phyloP scores from a whole-genome alignment of 1,284 basidiomycete genomes.

The Termitomyces sp. region DNA sequence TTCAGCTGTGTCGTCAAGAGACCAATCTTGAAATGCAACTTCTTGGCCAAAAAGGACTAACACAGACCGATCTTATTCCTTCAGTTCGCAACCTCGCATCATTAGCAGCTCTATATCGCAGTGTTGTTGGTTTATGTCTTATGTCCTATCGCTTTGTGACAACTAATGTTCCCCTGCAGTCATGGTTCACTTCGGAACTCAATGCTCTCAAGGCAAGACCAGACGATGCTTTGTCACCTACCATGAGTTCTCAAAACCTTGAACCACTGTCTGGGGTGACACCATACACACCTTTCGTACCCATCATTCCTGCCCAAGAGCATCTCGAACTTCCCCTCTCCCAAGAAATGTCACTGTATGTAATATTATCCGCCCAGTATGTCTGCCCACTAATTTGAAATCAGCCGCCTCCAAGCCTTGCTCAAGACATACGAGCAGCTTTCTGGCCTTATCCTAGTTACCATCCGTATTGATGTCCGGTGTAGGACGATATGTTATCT shows the following conservation, averaged over 20 bases:
- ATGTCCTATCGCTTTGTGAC: background rate
- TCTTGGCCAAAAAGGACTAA: constrained; percentile 48
- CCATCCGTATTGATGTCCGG: constrained; percentile 85
- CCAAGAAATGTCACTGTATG: constrained; percentile 82
- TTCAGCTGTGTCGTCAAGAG: constrained; percentile 69
- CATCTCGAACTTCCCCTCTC: constrained; percentile 74
- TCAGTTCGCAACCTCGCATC: constrained; percentile 74
- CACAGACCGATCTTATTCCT: constrained; percentile 68
- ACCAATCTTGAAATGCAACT: constrained; percentile 70
- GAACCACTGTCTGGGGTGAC: constrained; percentile 48
- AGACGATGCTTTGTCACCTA: constrained; percentile 52
- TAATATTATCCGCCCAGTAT: constrained; percentile 14
- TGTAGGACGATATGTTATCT: constrained; percentile 84
- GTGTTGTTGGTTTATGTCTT: constrained; percentile 58
- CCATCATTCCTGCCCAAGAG: constrained; percentile 38
- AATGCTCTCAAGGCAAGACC: constrained; percentile 58
- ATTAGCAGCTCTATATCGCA: constrained; percentile 80
- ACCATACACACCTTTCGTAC: constrained; percentile 46
- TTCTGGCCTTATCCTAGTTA: constrained; percentile 82
- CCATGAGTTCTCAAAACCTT: constrained; percentile 37
- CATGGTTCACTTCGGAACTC: constrained; percentile 77
- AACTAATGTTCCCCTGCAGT: constrained; percentile 35
- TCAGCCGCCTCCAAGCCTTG: constrained; percentile 84
- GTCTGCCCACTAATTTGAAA: constrained; percentile 11
- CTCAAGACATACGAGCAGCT: constrained; percentile 88